Percentiles rank a stretch among this genome's conserved stretches.
Conservation (phyloP, 768 basidiomycete species). For the Nidularia pulvinata region DNA sequence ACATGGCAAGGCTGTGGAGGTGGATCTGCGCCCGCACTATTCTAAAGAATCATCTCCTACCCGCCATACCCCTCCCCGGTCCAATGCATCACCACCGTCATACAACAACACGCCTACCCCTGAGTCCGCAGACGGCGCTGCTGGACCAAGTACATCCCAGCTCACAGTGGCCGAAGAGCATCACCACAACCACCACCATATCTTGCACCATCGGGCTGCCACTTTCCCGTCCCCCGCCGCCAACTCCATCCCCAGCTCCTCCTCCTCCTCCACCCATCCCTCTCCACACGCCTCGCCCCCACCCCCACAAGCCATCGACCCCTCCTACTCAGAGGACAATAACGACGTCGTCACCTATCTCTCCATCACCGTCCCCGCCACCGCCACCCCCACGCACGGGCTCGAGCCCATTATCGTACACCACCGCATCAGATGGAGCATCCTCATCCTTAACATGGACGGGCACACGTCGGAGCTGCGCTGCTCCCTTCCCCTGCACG, state of each 20-base stretch:
- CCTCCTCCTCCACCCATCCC: too few species aligned
- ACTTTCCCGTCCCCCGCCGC: too few species aligned
- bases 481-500: slow-evolving; percentile 87
- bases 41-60: neutral
- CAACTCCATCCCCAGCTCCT: too few species aligned
- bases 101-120: neutral
- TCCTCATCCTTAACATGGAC: slow-evolving; percentile 81
- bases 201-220: too few species aligned
- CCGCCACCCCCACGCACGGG: slow-evolving; percentile 66
- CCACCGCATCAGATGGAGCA: slow-evolving; percentile 83
- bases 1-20: slow-evolving; percentile 51
- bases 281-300: neutral
- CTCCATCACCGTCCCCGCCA: slow-evolving; percentile 56
- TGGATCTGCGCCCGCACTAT: slow-evolving; percentile 17
- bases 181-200: too few species aligned
- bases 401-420: slow-evolving; percentile 75
- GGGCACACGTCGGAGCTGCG: slow-evolving; percentile 95
- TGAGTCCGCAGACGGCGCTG: too few species aligned
- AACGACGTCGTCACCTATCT: slow-evolving; percentile 62
- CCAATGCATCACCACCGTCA: neutral
- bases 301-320: neutral
- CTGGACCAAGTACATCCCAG: too few species aligned
- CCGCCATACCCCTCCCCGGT: neutral
- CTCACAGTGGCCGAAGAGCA: too few species aligned
- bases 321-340: slow-evolving; percentile 6